Evolutionary conservation across 106 monocot species (phyloP), one percentile per base, ranked within the genome.

Genomic region (Chionographis japonica): DNA sequence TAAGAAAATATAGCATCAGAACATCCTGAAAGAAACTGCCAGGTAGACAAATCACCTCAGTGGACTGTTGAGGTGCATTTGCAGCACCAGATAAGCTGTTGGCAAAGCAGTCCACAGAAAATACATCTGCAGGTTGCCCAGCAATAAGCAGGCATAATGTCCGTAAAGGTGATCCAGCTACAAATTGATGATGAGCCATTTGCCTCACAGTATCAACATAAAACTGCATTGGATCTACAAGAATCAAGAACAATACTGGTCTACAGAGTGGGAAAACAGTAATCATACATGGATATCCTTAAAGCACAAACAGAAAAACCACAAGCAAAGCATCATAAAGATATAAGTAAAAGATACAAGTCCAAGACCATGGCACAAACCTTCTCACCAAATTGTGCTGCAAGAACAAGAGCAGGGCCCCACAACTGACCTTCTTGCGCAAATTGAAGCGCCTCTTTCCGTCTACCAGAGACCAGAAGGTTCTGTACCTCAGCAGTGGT

Each of bases 371-470:
- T 56, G 64, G 64, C 15, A 72, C 70, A 70, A 68, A 98, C 97
- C 86, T 98, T 81, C 37, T 93, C 85, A 53, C 98, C 98, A 67
- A 98, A 81, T 57, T 90, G 98, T 60, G 85, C 80, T 15, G 98
- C 89, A 77, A 98, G 98, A 67, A 98, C 87, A 79, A 98, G 80
- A 65, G 98, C 92, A 72, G 87, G 90, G 6, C 98, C 98, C 98
- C 98, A 98, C 69, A 98, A 71, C 63, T 85, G 81, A 76, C 98
- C 98, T 58, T 98, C 98, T 71, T 98, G 93, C 52, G 98, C 98
- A 83, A 62, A 68, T 61, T 93, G 83, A 58, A 98, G 81, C 60
- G 98, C 98, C 68, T 99, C 93, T 80, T 90, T 99, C 56, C 90
- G 87, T 84, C 73, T 99, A 63, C 98, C 98, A 65, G 93, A 87